Evolutionary conservation across 2,329 filamentous ascomycete genomes (phyloP), one percentile per base, ranked within the genome.

Genomic region (Dactylellina parvicollis): DNA sequence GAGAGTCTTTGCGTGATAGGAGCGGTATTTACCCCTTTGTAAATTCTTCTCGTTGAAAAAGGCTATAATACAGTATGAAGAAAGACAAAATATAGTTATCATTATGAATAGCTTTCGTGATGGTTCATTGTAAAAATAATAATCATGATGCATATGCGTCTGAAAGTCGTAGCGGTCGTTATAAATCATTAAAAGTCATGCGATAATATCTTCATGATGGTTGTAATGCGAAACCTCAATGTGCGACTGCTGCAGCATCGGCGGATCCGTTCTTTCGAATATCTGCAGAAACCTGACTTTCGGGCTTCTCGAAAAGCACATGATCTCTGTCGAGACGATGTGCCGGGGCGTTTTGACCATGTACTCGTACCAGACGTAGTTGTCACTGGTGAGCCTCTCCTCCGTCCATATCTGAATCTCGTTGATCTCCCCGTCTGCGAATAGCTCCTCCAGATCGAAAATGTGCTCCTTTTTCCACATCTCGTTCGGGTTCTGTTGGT

Each of bases 221-320:
- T 71, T 71, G 20, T 56, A 71, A 42, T 71, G 66, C 40, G 66
- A 71, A 9, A 71, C 66, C 26, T 71, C 66, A 44, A 71, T 71
- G 46, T 71, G 66, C 34, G 66, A 71, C 38, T 71, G 57, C 10
- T 49, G 52, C 26, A 72, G 24, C 59, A 72, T 72, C 3, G 67
- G 67, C n/a, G 59, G 59, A 34, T 65, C 59, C 44, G 67, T 55
- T 16, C 55, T 56, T 18, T 72, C 67, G 38, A 72, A 72, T 50
- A 71, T 71, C 42, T 71, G 66, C 34, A 71, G 42, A 34, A 71
- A 71, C 32, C 67, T 36, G 12, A 72, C 67, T 28, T 59, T 72
- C 4, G 67, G 67, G 55, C 67, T 72, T 26, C 42, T 57, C 46
- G 44, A 47, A 32, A 65, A 72, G 18, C 59, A 52, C 49, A 65